Evolutionary conservation across 805 yeast species (phyloP), one percentile per base, ranked within the genome.

Genomic region (Saturnispora silvae): DNA sequence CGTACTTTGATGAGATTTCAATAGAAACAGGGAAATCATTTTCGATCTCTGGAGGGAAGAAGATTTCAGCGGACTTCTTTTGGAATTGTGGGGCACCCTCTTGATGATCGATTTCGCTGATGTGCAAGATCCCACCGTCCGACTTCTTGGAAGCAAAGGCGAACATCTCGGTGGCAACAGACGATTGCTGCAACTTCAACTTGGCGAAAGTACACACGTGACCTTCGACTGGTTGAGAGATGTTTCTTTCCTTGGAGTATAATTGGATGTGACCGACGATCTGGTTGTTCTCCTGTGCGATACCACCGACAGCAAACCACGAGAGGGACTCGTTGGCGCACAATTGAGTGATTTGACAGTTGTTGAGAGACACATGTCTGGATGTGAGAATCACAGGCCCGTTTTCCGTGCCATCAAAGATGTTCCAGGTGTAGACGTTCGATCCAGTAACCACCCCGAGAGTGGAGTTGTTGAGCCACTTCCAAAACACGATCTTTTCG

Each of bases 181-280:
- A 43, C 28, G 87, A 83, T 38, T 85, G 85, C 36, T 75, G 81
- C 49, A 89, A 67, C 43, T 75, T 70, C 45, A 92, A 64, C 42
- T 70, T 67, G 38, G 95, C 85, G 63, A 92, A 92, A 29, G 77
- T 75, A 42, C 95, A 92, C 39, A 94, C 97, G 60, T 92, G 98
- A 51, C 98, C 98, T 55, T 92, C 97, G 50, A 92, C 84, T 16
- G 95, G 87, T 64, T 92, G 99, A 11, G 96, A 87, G 28, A 89
- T 83, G 54, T 82, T 81, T 63, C 97, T 78, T 37, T 79, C 75
- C 57, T 80, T 81, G 42, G 95, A 81, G 63, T 67, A 92, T 45
- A 92, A 74, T 66, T 92, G 99, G 57, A 89, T 82, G 62, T 84
- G 94, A 56, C 99, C 99, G 24, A 85, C 96, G 48, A 92, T 84